A percentile compares a stretch with the other conserved stretches of the same genome.
Conservation (phyloP, 78 protist species). For the Guillardia theta region DNA sequence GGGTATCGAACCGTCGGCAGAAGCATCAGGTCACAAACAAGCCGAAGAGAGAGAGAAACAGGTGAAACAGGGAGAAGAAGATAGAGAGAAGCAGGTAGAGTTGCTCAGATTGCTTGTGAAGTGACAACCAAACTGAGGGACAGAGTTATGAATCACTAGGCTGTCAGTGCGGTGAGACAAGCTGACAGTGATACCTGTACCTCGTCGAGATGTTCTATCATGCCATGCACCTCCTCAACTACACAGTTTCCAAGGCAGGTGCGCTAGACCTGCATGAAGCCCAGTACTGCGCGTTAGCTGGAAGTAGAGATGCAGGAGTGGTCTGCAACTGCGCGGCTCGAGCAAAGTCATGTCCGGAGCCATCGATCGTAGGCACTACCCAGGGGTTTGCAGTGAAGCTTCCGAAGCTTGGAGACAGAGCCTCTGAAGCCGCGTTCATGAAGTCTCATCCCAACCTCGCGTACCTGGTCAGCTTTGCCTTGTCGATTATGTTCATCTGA, state of each 20-base stretch:
- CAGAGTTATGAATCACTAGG: too few species aligned
- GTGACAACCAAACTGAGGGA: too few species aligned
- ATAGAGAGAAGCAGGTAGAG: too few species aligned
- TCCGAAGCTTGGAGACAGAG: not conserved
- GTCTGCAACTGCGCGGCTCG: not conserved
- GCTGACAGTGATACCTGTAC: too few species aligned
- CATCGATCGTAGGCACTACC: not conserved
- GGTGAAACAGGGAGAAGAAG: too few species aligned
- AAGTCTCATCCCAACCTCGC: not conserved
- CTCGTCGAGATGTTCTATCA: not conserved
- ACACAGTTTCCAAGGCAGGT: not conserved
- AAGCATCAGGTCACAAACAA: too few species aligned
- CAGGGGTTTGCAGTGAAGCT: not conserved
- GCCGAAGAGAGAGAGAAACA: too few species aligned
- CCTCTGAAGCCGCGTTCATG: not conserved
- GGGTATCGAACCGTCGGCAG: too few species aligned
- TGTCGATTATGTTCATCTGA: not conserved
- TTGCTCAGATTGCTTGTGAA: too few species aligned
- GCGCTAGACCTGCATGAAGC: not conserved
- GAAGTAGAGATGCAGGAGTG: not conserved
- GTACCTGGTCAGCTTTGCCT: not conserved
- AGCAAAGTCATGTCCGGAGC: not conserved
- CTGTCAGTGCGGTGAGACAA: too few species aligned
- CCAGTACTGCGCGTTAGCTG: not conserved
- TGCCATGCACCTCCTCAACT: constrained; percentile 5